Evolutionary conservation across 345 rosid species (phyloP).

Genomic region (Eucalyptus coolabah): DNA sequence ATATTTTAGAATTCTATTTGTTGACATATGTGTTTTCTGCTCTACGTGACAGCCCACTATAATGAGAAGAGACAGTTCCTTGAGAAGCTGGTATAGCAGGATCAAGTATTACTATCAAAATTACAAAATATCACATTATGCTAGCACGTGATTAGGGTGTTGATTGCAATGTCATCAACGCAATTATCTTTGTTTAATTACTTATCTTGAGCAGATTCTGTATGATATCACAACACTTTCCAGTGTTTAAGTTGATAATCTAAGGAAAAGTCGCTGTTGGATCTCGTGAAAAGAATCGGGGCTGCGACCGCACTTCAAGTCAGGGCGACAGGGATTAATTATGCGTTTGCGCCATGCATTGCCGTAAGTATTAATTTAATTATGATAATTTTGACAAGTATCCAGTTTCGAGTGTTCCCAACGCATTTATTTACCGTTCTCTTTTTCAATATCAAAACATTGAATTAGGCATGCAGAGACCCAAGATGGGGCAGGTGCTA

Average conservation of each 20-base stretch:
- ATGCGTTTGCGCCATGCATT: conserved; percentile 78
- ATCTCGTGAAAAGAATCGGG: conserved; percentile 64
- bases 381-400: neutral
- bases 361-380: conserved; percentile 22
- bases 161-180: neutral
- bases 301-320: conserved; percentile 90
- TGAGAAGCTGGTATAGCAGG: neutral
- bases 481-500: conserved; percentile 64
- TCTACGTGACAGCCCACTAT: neutral
- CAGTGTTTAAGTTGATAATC: neutral
- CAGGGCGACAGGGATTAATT: conserved; percentile 70
- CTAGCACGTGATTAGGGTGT: neutral
- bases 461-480: conserved; percentile 55
- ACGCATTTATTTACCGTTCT: neutral
- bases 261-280: neutral
- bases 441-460: neutral
- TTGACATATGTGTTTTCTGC: neutral
- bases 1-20: neutral
- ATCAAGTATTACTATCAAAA: neutral
- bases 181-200: neutral
- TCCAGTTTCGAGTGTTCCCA: neutral
- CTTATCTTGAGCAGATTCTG: neutral
- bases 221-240: neutral
- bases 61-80: neutral
- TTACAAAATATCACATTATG: neutral